Evolutionary conservation across 257 asterid species (phyloP), one percentile per base, ranked within the genome.

Genomic region (Ligustrum vulgare): DNA sequence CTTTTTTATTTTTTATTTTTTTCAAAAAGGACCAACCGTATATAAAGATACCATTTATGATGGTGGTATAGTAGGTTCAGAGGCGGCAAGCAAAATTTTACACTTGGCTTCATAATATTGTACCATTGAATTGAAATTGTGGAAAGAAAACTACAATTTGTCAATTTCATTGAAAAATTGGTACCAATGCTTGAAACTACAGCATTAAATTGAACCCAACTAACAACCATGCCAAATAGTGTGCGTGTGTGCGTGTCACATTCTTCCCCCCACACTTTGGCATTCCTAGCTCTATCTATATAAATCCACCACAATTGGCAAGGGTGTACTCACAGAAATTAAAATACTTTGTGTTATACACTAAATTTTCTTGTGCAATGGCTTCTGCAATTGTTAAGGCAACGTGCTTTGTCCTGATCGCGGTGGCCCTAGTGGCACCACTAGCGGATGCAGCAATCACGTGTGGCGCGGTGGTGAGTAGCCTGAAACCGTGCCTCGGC

Each of bases 371-470:
- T n/a, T n/a, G 12, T 18, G 23, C 22, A 54, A 54, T 54, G 63
- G 63, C 25, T 54, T 54, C 63, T 9, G 34, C 33, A 58, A 1
- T 58, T 58, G 33, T 58, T 5, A 58, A 58, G 66, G 34, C 66
- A 58, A 67, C 36, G 1, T 33, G 71, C 11, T 35, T 62, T 58
- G 78, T 23, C 9, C 63, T 35, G 0, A 32, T 47, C 2, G 66
- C 32, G 16, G 15, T 58, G 33, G 66, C 66, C 32, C 6, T 58
- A 0, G 56, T 37, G 35, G 69, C 12, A 15, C 72, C 80, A 56
- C 45, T 22, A 6, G 84, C 80, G 4, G 78, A 81, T 2, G 87
- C 82, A 0, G 83, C 78, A 25, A 68, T 87, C 43, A 0, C 85
- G 0, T 87, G 91, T 74, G 65, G 74, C 8, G 1, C 3, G 32